These are phyloP conservation scores for Fomitopsis schrenkii DNA, from an alignment of 1,284 basidiomycete species.

Conservation along the genomic window DNA sequence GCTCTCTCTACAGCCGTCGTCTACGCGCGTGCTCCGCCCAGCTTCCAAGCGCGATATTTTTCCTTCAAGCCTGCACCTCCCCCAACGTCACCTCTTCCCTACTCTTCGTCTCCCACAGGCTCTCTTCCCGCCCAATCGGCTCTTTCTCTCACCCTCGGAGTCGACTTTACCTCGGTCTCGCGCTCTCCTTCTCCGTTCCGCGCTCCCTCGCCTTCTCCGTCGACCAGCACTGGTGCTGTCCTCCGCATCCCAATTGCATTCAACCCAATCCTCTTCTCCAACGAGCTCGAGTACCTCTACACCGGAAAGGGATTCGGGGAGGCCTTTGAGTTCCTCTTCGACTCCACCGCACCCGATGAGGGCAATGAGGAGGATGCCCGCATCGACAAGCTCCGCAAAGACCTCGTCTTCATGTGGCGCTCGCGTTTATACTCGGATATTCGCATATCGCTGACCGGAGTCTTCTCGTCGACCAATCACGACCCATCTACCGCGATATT, in stretches of 20 bases:
- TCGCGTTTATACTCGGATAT: constrained; percentile 90
- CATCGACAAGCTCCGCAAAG: constrained; percentile 86
- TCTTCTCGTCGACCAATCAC: constrained; percentile 55
- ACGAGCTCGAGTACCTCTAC: constrained; percentile 88
- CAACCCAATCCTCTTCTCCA: constrained; percentile 73
- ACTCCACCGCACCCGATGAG: constrained; percentile 54
- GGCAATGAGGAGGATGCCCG: constrained; percentile 63
- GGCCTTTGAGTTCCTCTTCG: constrained; percentile 88
- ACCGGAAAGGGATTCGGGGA: constrained; percentile 85
- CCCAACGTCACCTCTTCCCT: constrained; percentile 51
- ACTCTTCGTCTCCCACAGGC: constrained; percentile 48
- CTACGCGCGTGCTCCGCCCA: constrained; percentile 88
- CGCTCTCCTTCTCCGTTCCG: constrained; percentile 56
- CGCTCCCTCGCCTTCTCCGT: constrained; percentile 41
- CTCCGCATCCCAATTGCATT: constrained; percentile 63
- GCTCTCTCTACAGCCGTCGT: constrained; percentile 65
- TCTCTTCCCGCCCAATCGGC: constrained; percentile 55
- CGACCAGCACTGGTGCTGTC: constrained; percentile 35
- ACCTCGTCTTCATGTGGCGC: constrained; percentile 95
- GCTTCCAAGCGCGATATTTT: constrained; percentile 84
- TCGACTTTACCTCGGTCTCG: constrained; percentile 42
- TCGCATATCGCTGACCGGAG: constrained; percentile 70
- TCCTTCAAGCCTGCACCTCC: constrained; percentile 55
- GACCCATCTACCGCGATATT: constrained; percentile 78
- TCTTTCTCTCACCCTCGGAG: constrained; percentile 50